Evolutionary conservation across 805 yeast genomes (phyloP), one percentile per base, ranked within the genome.

Genomic region (Sugiyamaella floridensis): DNA sequence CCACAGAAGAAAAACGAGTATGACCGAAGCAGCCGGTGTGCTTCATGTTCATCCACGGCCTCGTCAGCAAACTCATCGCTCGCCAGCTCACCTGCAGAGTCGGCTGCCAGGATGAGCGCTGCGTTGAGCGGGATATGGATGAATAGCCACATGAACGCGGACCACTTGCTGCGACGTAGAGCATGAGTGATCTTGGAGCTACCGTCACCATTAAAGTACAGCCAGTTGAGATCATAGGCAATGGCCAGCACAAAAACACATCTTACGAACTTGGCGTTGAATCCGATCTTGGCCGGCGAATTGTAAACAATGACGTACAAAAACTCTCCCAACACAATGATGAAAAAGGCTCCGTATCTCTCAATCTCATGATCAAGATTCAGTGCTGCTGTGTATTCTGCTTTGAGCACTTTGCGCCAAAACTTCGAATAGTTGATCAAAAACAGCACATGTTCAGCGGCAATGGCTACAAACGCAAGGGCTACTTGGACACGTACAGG

Each of bases 331-430:
- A 82, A 72, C 4, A 85, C 85, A 64, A 83, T 81, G 57, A 81
- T 75, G 50, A 72, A 81, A 60, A 82, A 82, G 0, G 82, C 79
- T 1, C 77, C 73, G 59, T 71, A 73, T 51, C 87, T 64, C 60
- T 83, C 87, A 26, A 80, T 83, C 61, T 81, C 85, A 60, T 82
- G 86, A 57, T 81, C 86, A 52, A 83, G 79, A 60, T 80, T 81
- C 55, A 81, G 62, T 1, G 86, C 86, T 0, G 87, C 80, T 10
- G 83, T 74, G 51, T 72, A 74, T 12, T 70, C 71, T 49, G 77
- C 62, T 10, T 70, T 65, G 55, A 81, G 51, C 16, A 64, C n/a
- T 34, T 61, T 70, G 59, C 79, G 79, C 52, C 71, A 66, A 32
- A 72, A 60, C 1, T 71, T 6, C n/a, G 62, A 43, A 58, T 69